These are phyloP conservation scores for Mallotus nudiflorus DNA, from an alignment of 345 rosid species.

Conservation along the genomic window DNA sequence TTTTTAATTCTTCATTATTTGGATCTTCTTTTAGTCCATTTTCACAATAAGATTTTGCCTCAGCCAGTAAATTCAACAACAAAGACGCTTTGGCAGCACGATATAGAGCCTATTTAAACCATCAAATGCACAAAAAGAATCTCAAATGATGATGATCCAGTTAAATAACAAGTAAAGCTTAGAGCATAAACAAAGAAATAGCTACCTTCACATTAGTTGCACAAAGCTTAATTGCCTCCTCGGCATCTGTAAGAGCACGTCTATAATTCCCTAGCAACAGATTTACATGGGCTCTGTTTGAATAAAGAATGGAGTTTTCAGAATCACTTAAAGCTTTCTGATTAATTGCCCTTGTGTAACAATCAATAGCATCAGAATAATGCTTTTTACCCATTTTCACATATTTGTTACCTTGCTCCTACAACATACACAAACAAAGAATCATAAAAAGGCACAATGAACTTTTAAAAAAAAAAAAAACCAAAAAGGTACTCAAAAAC, in stretches of 20 bases:
- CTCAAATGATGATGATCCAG: too few relatives aligned
- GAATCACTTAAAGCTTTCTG: constrained; percentile 58
- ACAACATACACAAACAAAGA: constrained; percentile 20
- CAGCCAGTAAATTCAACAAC: constrained; percentile 56
- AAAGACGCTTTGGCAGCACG: constrained; percentile 88
- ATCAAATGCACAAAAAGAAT: not conserved
- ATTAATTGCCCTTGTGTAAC: constrained; percentile 76
- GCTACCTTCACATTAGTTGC: constrained; percentile 68
- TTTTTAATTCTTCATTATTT: constrained; percentile 66
- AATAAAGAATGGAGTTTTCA: constrained; percentile 65
- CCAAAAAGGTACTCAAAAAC: too few relatives aligned
- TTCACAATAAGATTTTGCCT: constrained; percentile 55
- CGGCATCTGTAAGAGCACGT: constrained; percentile 74
- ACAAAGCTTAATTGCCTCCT: constrained; percentile 61
- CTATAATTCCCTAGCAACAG: constrained; percentile 71
- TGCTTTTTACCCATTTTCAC: constrained; percentile 88
- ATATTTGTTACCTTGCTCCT: constrained; percentile 85
- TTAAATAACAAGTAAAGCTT: not conserved
- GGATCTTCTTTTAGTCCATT: constrained; percentile 63
- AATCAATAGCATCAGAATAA: constrained; percentile 73
- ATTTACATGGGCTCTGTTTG: constrained; percentile 89
- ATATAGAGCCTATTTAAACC: constrained; percentile 57
- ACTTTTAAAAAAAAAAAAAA: not conserved
- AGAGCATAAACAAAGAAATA: not conserved
- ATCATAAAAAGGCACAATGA: not conserved